These are phyloP conservation scores for Pulveroboletus sp. DNA, from an alignment of 768 basidiomycete genomes.

Conservation along the genomic window DNA sequence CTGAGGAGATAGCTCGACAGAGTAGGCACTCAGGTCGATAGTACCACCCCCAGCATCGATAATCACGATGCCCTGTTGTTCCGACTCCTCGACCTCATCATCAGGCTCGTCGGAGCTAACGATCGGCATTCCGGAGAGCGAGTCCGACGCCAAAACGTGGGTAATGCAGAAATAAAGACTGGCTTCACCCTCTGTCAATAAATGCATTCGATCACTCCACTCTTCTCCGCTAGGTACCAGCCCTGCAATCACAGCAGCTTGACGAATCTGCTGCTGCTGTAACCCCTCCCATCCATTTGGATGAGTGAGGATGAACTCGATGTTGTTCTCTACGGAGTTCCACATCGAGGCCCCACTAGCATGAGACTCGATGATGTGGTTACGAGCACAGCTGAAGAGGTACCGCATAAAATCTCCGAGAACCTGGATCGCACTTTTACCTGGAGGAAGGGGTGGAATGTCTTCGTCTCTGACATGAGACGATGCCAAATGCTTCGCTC, in stretches of 20 bases:
- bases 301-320: constrained; percentile 24
- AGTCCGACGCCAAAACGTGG: constrained; percentile 35
- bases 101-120: not conserved
- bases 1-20: constrained; percentile 17
- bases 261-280: constrained; percentile 29
- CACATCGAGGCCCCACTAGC: constrained; percentile 26
- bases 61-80: constrained; percentile 34
- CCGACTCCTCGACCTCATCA: too few species aligned
- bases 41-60: constrained; percentile 44
- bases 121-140: constrained; percentile 7
- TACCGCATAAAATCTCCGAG: constrained; percentile 28
- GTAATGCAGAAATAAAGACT: constrained; percentile 38
- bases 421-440: constrained; percentile 17
- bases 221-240: constrained; percentile 14
- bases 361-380: constrained; percentile 22
- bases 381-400: constrained; percentile 20
- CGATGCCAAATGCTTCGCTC: constrained; percentile 21
- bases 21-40: constrained; percentile 36
- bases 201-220: constrained; percentile 5
- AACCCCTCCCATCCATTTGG: constrained; percentile 32
- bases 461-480: constrained; percentile 22
- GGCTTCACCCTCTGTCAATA: constrained; percentile 26
- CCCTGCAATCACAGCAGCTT: constrained; percentile 21
- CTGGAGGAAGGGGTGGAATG: constrained; percentile 21
- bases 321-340: constrained; percentile 17